phyloP scores from a whole-genome alignment of 129 eudicot species.

The Apium graveolens region DNA sequence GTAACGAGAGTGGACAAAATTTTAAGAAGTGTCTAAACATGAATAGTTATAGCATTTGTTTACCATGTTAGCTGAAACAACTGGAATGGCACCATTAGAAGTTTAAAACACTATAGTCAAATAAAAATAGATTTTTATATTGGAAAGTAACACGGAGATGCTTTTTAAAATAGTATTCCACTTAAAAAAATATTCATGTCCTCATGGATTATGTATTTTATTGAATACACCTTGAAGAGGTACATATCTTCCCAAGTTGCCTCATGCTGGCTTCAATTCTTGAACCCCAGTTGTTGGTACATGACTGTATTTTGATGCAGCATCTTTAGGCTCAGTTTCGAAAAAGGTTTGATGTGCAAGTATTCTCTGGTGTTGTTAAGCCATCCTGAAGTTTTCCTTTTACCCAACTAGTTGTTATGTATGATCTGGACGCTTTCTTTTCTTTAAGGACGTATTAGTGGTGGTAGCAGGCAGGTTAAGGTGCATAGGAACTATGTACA shows the following conservation, averaged over 20 bases:
- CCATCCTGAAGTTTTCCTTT: not conserved
- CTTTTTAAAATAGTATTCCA: not conserved
- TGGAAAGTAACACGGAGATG: not conserved
- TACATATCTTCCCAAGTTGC: not conserved
- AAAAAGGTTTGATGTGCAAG: not conserved
- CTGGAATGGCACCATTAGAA: not conserved
- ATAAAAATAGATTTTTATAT: no score
- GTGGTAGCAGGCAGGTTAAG: no score
- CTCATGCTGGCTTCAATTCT: not conserved
- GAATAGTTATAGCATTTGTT: not conserved
- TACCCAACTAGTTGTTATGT: no score
- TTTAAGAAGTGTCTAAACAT: not conserved
- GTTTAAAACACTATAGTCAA: not conserved
- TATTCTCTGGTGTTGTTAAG: no score
- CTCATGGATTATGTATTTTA: not conserved
- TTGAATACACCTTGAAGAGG: not conserved
- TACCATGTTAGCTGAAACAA: not conserved
- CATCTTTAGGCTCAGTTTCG: not conserved
- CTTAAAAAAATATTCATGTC: not conserved
- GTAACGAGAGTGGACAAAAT: not conserved
- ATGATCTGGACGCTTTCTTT: no score
- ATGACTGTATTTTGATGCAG: not conserved
- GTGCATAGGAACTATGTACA: no score
- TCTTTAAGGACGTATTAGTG: no score
- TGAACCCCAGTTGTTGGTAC: not conserved